phyloP scores from a whole-genome alignment of 2,329 filamentous ascomycete genomes.

The Talaromyces funiculosus region DNA sequence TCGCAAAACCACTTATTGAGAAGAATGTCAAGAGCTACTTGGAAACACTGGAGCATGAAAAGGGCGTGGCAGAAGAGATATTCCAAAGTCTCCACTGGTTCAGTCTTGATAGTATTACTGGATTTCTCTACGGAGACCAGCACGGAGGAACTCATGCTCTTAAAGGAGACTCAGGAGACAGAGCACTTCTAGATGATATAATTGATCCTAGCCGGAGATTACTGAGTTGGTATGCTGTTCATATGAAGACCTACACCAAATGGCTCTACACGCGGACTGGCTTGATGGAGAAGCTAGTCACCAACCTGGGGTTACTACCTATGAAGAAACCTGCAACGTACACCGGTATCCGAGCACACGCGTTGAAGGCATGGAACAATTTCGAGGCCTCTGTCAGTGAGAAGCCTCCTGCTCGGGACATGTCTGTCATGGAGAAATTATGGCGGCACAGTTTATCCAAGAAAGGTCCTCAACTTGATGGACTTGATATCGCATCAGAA shows the following conservation, averaged over 20 bases:
- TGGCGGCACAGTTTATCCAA: slow-evolving; percentile 29
- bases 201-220: slow-evolving; percentile 42
- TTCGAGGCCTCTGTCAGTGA: slow-evolving; percentile 21
- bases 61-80: slow-evolving; percentile 37
- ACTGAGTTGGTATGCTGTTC: slow-evolving; percentile 48
- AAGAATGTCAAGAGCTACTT: slow-evolving; percentile 39
- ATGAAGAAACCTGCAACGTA: slow-evolving; percentile 49
- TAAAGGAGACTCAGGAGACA: slow-evolving; percentile 30
- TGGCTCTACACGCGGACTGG: slow-evolving; percentile 47
- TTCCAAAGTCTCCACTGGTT: slow-evolving; percentile 50
- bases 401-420: slow-evolving; percentile 8
- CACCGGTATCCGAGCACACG: slow-evolving; percentile 46
- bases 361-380: slow-evolving; percentile 30
- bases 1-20: slow-evolving; percentile 32
- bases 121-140: slow-evolving; percentile 45
- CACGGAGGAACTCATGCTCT: slow-evolving; percentile 43
- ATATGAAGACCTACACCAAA: slow-evolving; percentile 41
- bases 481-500: slow-evolving; percentile 49
- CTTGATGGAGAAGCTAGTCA: slow-evolving; percentile 31
- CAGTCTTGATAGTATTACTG: slow-evolving; percentile 49
- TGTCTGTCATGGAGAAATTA: slow-evolving; percentile 35
- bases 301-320: slow-evolving; percentile 36
- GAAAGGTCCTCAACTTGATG: slow-evolving; percentile 25
- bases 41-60: slow-evolving; percentile 34
- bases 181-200: slow-evolving; percentile 45